A percentile compares a stretch with the other conserved stretches of the same genome.
phyloP scores from a whole-genome alignment of 177 flowering plant species.

The Vitis hybrid region DNA sequence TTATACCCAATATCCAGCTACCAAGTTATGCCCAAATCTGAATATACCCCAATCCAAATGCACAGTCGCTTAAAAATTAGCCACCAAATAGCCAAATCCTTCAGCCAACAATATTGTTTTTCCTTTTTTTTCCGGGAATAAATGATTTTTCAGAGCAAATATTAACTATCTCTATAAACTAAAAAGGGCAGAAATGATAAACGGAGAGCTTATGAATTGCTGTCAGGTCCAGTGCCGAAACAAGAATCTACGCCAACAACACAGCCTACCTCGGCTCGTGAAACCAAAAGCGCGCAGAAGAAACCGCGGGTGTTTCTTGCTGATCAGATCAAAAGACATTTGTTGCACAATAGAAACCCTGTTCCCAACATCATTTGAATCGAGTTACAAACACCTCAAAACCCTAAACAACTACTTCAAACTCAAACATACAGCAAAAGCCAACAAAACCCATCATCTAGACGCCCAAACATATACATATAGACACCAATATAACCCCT shows the following conservation, averaged over 20 bases:
- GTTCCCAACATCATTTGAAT: constrained; percentile 25
- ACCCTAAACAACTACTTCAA: too few species aligned
- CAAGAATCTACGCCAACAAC: constrained; percentile 46
- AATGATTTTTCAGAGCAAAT: neutral
- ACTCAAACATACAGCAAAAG: too few species aligned
- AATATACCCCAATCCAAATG: too few species aligned
- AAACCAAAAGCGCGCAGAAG: constrained; percentile 37
- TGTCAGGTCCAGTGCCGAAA: constrained; percentile 79
- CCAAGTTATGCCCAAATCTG: too few species aligned
- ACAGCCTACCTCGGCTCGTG: constrained; percentile 59
- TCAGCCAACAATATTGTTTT: too few species aligned
- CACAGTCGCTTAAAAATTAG: too few species aligned
- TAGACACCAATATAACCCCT: too few species aligned
- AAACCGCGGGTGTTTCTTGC: constrained; percentile 28
- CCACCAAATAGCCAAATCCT: too few species aligned
- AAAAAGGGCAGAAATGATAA: neutral
- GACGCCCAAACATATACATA: too few species aligned
- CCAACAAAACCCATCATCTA: too few species aligned
- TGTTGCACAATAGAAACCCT: constrained; percentile 46
- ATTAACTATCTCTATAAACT: neutral
- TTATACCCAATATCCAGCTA: neutral
- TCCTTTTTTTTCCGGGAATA: neutral
- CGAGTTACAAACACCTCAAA: too few species aligned
- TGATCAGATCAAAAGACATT: constrained; percentile 61
- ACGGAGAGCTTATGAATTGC: too few species aligned